Conservation (phyloP, 2,329 filamentous ascomycete species). For the Hypocreales sp. region DNA sequence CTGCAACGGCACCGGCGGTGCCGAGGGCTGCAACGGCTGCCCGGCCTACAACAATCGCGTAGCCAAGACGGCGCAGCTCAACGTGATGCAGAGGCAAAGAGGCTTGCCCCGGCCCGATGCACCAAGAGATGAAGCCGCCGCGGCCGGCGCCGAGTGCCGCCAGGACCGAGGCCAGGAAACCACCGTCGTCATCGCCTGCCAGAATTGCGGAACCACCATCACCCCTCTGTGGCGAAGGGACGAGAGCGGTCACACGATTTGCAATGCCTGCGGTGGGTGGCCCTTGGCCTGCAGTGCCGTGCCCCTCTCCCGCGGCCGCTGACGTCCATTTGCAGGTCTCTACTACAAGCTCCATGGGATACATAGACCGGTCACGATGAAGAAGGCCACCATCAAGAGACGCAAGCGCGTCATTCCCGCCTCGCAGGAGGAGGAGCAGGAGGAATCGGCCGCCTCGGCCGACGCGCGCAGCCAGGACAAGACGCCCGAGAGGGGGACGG, state of each 20-base stretch:
- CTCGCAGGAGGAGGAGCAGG: conserved; percentile 32
- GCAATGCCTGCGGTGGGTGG: conserved; percentile 76
- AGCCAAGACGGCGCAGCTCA: conserved; percentile 68
- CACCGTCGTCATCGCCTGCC: conserved; percentile 64
- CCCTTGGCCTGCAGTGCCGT: neutral
- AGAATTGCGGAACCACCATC: conserved; percentile 93
- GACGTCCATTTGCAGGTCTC: conserved; percentile 41
- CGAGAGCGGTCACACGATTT: conserved; percentile 90
- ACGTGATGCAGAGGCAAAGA: conserved; percentile 32
- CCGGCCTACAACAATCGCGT: conserved; percentile 96
- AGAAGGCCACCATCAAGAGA: conserved; percentile 92
- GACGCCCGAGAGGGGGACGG: conserved; percentile 34
- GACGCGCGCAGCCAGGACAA: conserved; percentile 20
- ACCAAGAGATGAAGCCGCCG: conserved; percentile 13
- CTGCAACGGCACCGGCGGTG: conserved; percentile 92
- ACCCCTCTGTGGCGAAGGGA: conserved; percentile 93
- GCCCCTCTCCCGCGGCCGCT: neutral
- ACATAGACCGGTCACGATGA: conserved; percentile 94
- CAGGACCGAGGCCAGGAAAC: conserved; percentile 15
- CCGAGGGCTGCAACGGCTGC: conserved; percentile 88
- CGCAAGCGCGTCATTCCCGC: conserved; percentile 88
- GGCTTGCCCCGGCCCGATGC: conserved; percentile 14
- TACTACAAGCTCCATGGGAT: conserved; percentile 95
- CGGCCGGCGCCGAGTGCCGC: conserved; percentile 18
- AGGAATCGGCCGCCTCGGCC: conserved; percentile 32